Conservation (phyloP, 768 basidiomycete species). For the Rossbeevera mucosa region DNA sequence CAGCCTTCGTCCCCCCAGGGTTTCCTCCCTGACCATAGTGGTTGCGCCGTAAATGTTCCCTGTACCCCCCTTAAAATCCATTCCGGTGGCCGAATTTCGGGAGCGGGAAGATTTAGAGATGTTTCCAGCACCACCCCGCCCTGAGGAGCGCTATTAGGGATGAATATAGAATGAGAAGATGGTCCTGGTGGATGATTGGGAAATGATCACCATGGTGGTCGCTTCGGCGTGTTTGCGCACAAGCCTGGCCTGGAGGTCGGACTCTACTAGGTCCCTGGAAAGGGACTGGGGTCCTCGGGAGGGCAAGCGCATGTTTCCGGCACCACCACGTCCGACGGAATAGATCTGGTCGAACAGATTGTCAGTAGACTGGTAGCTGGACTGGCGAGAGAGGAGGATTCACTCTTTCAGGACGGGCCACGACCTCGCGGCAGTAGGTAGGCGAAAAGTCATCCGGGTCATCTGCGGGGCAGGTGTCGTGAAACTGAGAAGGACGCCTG, state of each 20-base stretch:
- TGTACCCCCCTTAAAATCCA: slow-evolving; percentile 56
- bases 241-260: slow-evolving; percentile 21
- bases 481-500: slow-evolving; percentile 42
- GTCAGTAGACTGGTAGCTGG: not conserved
- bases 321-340: slow-evolving; percentile 74
- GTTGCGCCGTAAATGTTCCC: slow-evolving; percentile 51
- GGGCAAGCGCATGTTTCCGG: slow-evolving; percentile 79
- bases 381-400: slow-evolving; percentile 3
- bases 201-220: slow-evolving; percentile 32
- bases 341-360: slow-evolving; percentile 16
- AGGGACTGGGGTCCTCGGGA: slow-evolving; percentile 45
- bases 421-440: slow-evolving; percentile 59
- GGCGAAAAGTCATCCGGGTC: slow-evolving; percentile 50
- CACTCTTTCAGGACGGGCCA: slow-evolving; percentile 36
- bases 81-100: slow-evolving; percentile 29
- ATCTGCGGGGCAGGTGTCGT: slow-evolving; percentile 37
- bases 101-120: slow-evolving; percentile 48
- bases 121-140: slow-evolving; percentile 65
- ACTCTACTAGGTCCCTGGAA: slow-evolving; percentile 22
- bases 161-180: not conserved
- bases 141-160: slow-evolving; percentile 46
- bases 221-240: slow-evolving; percentile 26
- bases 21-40: slow-evolving; percentile 10
- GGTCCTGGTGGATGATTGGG: not conserved
- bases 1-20: slow-evolving; percentile 29